Base-by-base conservation (phyloP, 495 filamentous ascomycete genomes). In the Bathelium albidoporum region DNA sequence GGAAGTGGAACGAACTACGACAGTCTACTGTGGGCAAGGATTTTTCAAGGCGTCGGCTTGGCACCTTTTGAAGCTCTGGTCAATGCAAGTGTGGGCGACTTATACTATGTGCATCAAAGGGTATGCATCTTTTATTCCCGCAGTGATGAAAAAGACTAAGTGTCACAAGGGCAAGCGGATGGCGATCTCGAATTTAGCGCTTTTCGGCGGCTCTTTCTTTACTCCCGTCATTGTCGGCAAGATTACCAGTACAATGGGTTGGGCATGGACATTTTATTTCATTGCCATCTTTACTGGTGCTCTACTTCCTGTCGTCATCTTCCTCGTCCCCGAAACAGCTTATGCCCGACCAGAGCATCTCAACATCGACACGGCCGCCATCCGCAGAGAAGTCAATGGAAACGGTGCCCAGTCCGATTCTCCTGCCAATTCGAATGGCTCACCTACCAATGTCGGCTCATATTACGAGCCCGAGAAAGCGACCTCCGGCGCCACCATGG, bases 181-280 rank as follows among this genome's bases (percentile, higher is more conserved):
- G 91, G 92, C 92, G 11, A 77, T 95, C 32, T 86, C 87, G 12
- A 97, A 96, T 72, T 82, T 97, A 59, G 85, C 91, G 2, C 80
- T 96, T 11, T 97, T 95, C 71, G 92, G 92, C 0, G 90, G 91
- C 5, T 90, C 92, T 2, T 96, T 97, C 69, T 87, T 96, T 71
- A 96, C 92, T 0, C 92, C 91, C 0, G 89, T 95, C 31, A 74
- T 93, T 11, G 90, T 91, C 12, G 92, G 92, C 34, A 91, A 89
- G 71, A 91, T 96, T 64, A 92, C 91, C 24, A 75, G 81, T 52
- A 78, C 79, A 0, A 80, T 97, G 16, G 81, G 83, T 29, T 97
- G 90, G 90, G 72, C 80, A 68, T 62, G 83, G 76, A 72, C 70
- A 2, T 79, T 79, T 64, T 78, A 77, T 67, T 71, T 79, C 53